Evolutionary conservation across 257 asterid genomes (phyloP).

Genomic region (Ocimum tenuiflorum): DNA sequence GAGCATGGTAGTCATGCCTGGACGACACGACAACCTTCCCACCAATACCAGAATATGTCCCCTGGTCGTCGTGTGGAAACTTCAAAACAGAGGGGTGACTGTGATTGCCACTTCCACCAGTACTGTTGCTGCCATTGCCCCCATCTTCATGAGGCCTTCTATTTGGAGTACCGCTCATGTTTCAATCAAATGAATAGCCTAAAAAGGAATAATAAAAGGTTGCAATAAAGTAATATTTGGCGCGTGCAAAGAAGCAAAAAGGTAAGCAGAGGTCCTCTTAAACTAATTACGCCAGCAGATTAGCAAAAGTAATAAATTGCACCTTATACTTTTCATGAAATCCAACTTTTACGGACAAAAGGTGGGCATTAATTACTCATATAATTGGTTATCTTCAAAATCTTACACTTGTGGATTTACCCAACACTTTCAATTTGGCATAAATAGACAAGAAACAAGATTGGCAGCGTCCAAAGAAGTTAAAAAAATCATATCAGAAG

Average conservation of each 20-base stretch:
- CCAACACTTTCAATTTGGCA: background rate
- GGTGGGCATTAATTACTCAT: background rate
- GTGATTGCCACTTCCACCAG: constrained; percentile 37
- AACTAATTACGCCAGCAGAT: background rate
- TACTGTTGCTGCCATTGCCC: constrained; percentile 36
- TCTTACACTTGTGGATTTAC: background rate
- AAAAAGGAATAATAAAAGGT: background rate
- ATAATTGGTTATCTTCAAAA: background rate
- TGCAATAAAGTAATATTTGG: background rate
- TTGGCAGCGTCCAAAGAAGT: background rate
- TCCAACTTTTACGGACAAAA: background rate
- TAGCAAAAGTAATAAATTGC: background rate
- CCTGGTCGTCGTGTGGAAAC: constrained; percentile 61
- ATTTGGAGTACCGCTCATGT: constrained; percentile 69
- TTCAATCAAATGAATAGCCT: constrained; percentile 16
- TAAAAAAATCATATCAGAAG: background rate
- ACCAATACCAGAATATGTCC: constrained; percentile 39
- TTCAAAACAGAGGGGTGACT: constrained; percentile 52
- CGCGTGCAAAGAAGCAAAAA: background rate
- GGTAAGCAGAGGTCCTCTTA: background rate
- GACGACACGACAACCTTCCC: constrained; percentile 44
- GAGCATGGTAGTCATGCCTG: constrained; percentile 53
- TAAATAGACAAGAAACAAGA: background rate
- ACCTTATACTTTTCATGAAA: background rate
- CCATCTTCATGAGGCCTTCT: constrained; percentile 81